A percentile compares a stretch with the other conserved stretches of the same genome.
Evolutionary conservation across 2,329 filamentous ascomycete genomes (phyloP).

Genomic region (Fusarium mangiferae): DNA sequence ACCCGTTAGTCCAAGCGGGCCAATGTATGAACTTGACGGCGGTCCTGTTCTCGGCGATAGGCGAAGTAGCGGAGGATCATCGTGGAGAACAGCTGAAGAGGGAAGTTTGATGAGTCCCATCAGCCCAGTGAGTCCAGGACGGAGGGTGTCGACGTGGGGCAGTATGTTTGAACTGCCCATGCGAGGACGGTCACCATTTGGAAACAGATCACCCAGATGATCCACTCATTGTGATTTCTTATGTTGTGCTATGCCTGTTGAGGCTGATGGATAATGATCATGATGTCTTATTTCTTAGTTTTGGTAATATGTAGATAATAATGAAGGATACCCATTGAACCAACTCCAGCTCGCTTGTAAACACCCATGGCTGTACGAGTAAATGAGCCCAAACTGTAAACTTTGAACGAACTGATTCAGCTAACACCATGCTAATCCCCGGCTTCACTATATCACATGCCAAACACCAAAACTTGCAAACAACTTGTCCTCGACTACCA

Average conservation of each 20-base stretch:
- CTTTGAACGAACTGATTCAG: neutral
- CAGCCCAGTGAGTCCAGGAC: conserved; percentile 17
- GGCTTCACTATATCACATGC: neutral
- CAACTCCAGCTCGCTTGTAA: neutral
- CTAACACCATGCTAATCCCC: neutral
- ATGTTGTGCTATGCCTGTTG: neutral
- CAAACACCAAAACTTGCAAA: neutral
- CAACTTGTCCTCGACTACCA: conserved; percentile 5
- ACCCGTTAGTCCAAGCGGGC: neutral
- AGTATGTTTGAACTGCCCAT: conserved; percentile 10
- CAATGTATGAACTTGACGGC: conserved; percentile 1
- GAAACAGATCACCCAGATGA: neutral
- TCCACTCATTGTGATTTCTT: neutral
- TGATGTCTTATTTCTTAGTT: conserved; percentile 9
- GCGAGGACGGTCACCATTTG: conserved; percentile 1
- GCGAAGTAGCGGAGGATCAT: conserved; percentile 29
- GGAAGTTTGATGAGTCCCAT: neutral
- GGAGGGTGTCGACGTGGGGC: conserved; percentile 6
- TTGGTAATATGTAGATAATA: conserved; percentile 2
- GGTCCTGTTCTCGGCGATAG: neutral
- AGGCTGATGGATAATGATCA: conserved; percentile 28
- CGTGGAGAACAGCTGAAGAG: neutral
- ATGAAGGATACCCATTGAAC: conserved; percentile 24
- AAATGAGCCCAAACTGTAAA: neutral
- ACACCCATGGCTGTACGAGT: neutral